phyloP scores from a whole-genome alignment of 345 rosid genomes.

The Eucalyptus virginea region DNA sequence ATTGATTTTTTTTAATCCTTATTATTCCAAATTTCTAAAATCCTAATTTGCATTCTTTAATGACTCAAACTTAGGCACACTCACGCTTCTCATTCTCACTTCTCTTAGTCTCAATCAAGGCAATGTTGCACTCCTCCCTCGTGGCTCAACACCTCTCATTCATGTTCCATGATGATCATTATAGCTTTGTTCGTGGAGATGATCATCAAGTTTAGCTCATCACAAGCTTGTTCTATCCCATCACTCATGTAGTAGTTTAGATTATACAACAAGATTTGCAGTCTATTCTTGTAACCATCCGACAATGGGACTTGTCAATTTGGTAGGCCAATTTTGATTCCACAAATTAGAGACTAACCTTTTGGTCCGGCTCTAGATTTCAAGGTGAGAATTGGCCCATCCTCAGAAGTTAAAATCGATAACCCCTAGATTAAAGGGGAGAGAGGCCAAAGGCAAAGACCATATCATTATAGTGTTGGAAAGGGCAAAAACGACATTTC shows the following conservation, averaged over 20 bases:
- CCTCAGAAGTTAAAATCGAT: not conserved
- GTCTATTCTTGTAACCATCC: fast-evolving
- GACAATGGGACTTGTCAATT: fast-evolving
- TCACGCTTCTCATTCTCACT: not conserved
- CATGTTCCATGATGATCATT: not conserved
- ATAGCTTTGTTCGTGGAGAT: not conserved
- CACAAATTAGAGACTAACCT: not conserved
- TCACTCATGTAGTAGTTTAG: not conserved
- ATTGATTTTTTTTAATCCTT: no score
- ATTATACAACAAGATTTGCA: not conserved
- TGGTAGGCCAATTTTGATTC: not conserved
- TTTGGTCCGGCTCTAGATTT: no score
- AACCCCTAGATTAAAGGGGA: not conserved
- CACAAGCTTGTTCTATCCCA: not conserved
- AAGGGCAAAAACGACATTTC: not conserved
- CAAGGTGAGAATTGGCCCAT: not conserved
- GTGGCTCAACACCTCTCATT: fast-evolving
- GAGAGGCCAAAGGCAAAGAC: not conserved
- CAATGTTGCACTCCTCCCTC: not conserved
- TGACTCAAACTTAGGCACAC: not conserved
- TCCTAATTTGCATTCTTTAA: no score
- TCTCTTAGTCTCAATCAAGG: no score
- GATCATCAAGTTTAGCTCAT: not conserved
- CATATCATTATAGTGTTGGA: not conserved
- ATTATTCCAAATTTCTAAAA: no score